phyloP scores from a whole-genome alignment of 2,329 filamentous ascomycete species.

The Beauveria bassiana region DNA sequence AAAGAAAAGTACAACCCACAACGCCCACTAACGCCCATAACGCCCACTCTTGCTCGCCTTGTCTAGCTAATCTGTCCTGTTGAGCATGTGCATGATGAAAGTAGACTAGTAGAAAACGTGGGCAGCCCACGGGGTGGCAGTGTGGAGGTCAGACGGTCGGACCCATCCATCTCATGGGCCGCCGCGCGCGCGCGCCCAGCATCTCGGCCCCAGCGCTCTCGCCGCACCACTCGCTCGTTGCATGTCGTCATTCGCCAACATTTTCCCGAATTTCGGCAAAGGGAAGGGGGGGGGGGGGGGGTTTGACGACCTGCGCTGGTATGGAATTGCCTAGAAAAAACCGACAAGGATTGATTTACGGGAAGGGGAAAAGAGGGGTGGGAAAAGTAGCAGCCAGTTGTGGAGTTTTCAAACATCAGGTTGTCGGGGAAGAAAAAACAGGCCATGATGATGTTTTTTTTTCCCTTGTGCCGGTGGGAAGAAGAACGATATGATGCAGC shows the following conservation, averaged over 20 bases:
- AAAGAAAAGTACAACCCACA: neutral
- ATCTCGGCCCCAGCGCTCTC: too few relatives aligned
- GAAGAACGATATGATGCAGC: too few relatives aligned
- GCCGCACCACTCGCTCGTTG: constrained; percentile 4
- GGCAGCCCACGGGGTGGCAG: constrained; percentile 6
- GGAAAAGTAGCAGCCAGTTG: too few relatives aligned
- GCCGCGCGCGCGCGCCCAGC: neutral
- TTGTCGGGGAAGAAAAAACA: too few relatives aligned
- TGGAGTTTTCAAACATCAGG: too few relatives aligned
- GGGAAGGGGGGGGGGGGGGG: too few relatives aligned
- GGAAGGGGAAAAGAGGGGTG: too few relatives aligned
- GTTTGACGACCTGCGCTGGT: neutral
- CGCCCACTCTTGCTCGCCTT: neutral
- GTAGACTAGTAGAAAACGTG: constrained; percentile 7
- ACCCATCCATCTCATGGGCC: constrained; percentile 5
- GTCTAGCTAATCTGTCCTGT: neutral
- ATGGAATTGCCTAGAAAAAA: too few relatives aligned
- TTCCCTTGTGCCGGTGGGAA: too few relatives aligned
- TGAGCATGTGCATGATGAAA: constrained; percentile 1
- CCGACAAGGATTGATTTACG: too few relatives aligned
- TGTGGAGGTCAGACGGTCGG: constrained; percentile 9
- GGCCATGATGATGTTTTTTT: too few relatives aligned
- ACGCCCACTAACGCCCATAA: neutral
- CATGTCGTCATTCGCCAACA: constrained; percentile 9
- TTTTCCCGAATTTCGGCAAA: neutral